Conservation (phyloP, 441 rosid species). For the Melastoma candidum region DNA sequence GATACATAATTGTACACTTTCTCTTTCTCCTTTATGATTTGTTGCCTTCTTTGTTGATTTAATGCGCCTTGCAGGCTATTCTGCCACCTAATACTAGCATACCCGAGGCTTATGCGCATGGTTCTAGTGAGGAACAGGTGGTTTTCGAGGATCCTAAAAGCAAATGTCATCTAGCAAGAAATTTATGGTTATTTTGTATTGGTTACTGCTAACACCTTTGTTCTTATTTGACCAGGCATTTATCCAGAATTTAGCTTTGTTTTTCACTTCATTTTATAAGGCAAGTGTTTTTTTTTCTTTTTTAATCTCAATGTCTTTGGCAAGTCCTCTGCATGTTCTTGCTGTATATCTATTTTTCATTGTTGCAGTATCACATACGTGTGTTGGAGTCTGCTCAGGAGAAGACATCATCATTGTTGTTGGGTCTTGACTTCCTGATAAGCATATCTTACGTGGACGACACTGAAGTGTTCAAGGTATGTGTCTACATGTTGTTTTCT, state of each 20-base stretch:
- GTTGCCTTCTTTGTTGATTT: no score
- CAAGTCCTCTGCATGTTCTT: not conserved
- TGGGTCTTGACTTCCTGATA: conserved; percentile 91
- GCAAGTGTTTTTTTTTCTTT: conserved; percentile 25
- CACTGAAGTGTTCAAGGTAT: conserved; percentile 98
- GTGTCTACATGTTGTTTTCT: not conserved
- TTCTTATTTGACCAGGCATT: conserved; percentile 61
- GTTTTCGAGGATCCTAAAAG: no score
- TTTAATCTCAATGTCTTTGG: not conserved
- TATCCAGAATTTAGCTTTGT: conserved; percentile 91
- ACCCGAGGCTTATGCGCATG: conserved; percentile 90
- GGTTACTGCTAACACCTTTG: no score
- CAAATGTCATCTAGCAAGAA: no score
- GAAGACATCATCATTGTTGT: conserved; percentile 44
- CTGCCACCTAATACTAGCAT: conserved; percentile 74
- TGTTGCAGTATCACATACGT: conserved; percentile 72
- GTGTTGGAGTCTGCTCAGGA: conserved; percentile 80
- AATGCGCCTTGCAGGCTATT: conserved; percentile 37
- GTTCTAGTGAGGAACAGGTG: conserved; percentile 90
- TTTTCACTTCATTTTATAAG: conserved; percentile 95
- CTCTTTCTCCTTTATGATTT: no score
- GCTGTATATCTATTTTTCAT: not conserved
- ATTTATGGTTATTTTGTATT: no score
- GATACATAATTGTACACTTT: not conserved
- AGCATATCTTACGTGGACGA: conserved; percentile 95